Conservation (phyloP, 805 yeast species). For the Nakazawaea ishiwadae region DNA sequence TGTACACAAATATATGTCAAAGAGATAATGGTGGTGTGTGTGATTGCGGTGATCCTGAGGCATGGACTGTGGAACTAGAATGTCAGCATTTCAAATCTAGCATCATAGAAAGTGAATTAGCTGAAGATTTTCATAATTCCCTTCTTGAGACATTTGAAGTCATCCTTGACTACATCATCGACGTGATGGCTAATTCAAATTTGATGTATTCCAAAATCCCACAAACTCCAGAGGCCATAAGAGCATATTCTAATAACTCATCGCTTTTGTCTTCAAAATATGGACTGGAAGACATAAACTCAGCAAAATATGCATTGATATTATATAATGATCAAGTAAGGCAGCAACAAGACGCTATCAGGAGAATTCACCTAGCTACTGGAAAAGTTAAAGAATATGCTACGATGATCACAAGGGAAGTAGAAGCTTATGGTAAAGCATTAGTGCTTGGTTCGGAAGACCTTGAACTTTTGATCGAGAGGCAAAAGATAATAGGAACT, state of each 20-base stretch:
- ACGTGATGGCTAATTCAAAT: constrained; percentile 49
- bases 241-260: constrained; percentile 21
- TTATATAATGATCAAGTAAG: constrained; percentile 78
- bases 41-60: constrained; percentile 88
- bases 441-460: constrained; percentile 56
- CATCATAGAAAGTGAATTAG: constrained; percentile 27
- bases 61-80: constrained; percentile 54
- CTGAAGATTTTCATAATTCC: constrained; percentile 36
- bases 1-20: constrained; percentile 57
- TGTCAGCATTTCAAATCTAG: constrained; percentile 41
- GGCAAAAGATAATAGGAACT: constrained; percentile 51
- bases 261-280: constrained; percentile 27
- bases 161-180: constrained; percentile 55
- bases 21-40: constrained; percentile 74
- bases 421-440: constrained; percentile 65
- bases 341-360: constrained; percentile 70
- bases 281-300: constrained; percentile 35
- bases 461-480: constrained; percentile 41
- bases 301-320: constrained; percentile 49
- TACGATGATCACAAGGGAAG: constrained; percentile 61
- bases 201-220: constrained; percentile 28
- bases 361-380: constrained; percentile 59
- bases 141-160: constrained; percentile 38
- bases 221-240: constrained; percentile 1
- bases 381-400: constrained; percentile 62